These are phyloP conservation scores for Gnaphalium uliginosum DNA, from an alignment of 129 eudicot species.

Conservation along the genomic window DNA sequence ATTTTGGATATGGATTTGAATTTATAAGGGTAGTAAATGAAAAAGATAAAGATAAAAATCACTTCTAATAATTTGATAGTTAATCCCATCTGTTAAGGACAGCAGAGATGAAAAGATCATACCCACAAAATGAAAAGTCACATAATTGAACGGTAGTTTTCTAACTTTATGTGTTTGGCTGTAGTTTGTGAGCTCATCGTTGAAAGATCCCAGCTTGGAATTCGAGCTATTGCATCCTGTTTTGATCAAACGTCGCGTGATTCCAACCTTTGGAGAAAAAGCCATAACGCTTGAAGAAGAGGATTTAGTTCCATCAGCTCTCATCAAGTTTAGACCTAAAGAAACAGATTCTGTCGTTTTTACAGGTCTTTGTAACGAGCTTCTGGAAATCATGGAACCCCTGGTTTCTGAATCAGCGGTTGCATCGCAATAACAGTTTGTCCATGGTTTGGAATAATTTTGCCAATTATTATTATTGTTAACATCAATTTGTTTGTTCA, in stretches of 20 bases:
- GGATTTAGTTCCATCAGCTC: conserved; percentile 86
- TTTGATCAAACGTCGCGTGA: conserved; percentile 62
- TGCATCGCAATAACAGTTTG: conserved; percentile 34
- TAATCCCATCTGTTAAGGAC: not conserved
- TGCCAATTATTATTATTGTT: not conserved
- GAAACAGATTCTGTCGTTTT: conserved; percentile 81
- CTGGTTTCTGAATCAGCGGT: conserved; percentile 51
- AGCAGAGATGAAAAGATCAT: not conserved
- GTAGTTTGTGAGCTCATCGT: conserved; percentile 83
- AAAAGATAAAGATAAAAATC: not conserved
- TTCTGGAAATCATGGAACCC: conserved; percentile 79
- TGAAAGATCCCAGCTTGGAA: conserved; percentile 88
- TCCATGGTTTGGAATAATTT: not conserved
- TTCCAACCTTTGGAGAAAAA: conserved; percentile 72
- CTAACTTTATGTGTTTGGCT: conserved; percentile 8
- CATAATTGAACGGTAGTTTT: not conserved
- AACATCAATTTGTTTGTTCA: not conserved
- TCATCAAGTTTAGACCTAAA: conserved; percentile 70
- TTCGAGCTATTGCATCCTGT: conserved; percentile 78
- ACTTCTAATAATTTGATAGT: not conserved
- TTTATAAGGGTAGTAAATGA: too few relatives aligned
- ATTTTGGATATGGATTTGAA: not conserved
- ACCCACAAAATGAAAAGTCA: not conserved
- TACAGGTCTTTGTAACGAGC: conserved; percentile 84
- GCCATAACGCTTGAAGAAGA: conserved; percentile 70